Evolutionary conservation across 495 filamentous ascomycete genomes (phyloP), one percentile per base, ranked within the genome.

Genomic region (Beverwykella pulmonaria): DNA sequence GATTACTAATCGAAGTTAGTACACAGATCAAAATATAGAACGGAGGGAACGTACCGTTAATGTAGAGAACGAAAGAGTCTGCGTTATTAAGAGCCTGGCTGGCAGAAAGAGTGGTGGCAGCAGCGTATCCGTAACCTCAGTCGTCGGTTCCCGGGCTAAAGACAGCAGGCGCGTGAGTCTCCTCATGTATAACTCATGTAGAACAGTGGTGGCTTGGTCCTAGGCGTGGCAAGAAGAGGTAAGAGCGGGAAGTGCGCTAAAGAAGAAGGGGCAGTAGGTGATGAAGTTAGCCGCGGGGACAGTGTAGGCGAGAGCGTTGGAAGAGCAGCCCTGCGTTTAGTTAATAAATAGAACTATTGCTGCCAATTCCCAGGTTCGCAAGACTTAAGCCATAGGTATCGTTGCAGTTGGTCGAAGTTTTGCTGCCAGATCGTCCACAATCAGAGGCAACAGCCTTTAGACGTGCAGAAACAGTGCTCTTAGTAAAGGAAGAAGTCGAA

Each of bases 61-160:
- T 81, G 71, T 84, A 89, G 25, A 88, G 73, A 0, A 86, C 80
- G 68, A 86, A 89, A 0, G 83, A 81, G 73, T 88, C 87, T 19
- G 87, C 87, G 69, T 89, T 88, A 59, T 76, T 69, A 26, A 88
- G 64, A 30, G 85, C 86, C 52, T 82, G 65, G 14, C 70, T 59
- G 0, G 76, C 75, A 6, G 69, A 76, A 26, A 88, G 73, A 17
- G 72, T 58, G 0, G 70, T 80, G 1, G 80, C 73, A 34, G 83
- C 83, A 22, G 52, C 27, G 72, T 87, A 88, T 27, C 87, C 86
- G 70, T 88, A 89, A 34, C 75, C 84, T 49, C 76, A 61, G 71
- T 88, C 87, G 4, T 82, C 72, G 15, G 85, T 88, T 19, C 84
- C 84, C 1, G 82, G 82, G 65, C 64, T 68, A 23, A 68, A 68